phyloP scores from a whole-genome alignment of 2,329 filamentous ascomycete genomes.

The Fusarium incarnatum region DNA sequence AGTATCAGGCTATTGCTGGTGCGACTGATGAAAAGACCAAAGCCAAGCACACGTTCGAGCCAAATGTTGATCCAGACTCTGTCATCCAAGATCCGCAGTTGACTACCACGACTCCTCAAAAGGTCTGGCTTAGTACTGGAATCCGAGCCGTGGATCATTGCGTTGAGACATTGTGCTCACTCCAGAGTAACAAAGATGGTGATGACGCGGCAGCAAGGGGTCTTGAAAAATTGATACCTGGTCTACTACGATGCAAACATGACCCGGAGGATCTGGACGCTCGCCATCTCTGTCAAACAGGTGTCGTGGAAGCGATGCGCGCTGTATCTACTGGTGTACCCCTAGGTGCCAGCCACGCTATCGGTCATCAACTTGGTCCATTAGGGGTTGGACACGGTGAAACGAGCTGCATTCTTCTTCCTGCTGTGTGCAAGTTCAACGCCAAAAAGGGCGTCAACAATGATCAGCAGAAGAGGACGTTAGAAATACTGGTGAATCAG shows the following conservation, averaged over 20 bases:
- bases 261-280: not conserved
- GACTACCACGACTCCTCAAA: conserved; percentile 3
- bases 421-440: conserved; percentile 22
- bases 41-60: conserved; percentile 8
- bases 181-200: conserved; percentile 2
- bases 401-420: conserved; percentile 18
- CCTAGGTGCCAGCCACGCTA: conserved; percentile 19
- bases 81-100: conserved; percentile 12
- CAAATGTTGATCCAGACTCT: not conserved
- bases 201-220: conserved; percentile 1
- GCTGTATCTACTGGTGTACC: conserved; percentile 16
- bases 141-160: conserved; percentile 11
- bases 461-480: not conserved
- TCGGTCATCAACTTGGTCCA: conserved; percentile 19
- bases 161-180: conserved; percentile 11
- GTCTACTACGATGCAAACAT: conserved; percentile 6
- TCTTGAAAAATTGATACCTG: not conserved
- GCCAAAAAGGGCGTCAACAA: not conserved
- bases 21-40: conserved; percentile 14
- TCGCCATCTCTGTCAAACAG: conserved; percentile 11
- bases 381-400: conserved; percentile 16
- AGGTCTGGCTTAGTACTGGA: conserved; percentile 4
- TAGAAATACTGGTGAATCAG: not conserved
- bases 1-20: conserved; percentile 16
- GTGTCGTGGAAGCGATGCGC: conserved; percentile 9